Evolutionary conservation across 257 asterid genomes (phyloP).

Genomic region (Solanum megistacrolobum): DNA sequence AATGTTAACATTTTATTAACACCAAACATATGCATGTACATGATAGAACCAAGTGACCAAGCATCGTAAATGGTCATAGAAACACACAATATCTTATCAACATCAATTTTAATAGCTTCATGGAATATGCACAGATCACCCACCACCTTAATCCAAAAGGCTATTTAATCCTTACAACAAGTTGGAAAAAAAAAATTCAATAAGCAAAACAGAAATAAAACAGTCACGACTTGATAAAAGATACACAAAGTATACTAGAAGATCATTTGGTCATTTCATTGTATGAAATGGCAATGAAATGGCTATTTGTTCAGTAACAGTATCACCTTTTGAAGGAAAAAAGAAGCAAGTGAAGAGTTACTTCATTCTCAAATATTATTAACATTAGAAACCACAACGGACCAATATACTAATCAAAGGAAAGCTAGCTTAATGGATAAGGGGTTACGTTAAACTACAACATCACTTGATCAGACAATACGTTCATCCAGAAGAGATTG

Average conservation of each 20-base stretch:
- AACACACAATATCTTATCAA: background rate
- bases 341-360: background rate
- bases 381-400: background rate
- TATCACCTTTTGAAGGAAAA: background rate
- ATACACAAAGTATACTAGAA: background rate
- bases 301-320: background rate
- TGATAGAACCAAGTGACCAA: slow-evolving; percentile 68
- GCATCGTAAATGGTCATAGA: slow-evolving; percentile 33
- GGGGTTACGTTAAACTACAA: background rate
- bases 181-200: too few species aligned
- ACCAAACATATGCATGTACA: slow-evolving; percentile 80
- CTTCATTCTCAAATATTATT: background rate
- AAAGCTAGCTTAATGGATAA: background rate
- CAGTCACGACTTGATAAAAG: background rate
- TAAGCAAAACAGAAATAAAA: background rate
- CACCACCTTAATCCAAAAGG: background rate
- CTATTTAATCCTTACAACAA: background rate
- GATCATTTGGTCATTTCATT: background rate
- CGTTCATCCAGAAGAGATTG: background rate
- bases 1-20: background rate
- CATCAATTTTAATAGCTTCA: background rate
- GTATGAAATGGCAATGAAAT: background rate
- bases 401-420: background rate
- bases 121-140: background rate
- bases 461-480: background rate